phyloP scores from a whole-genome alignment of 441 rosid species.

The Euphorbia schlechtendalii region DNA sequence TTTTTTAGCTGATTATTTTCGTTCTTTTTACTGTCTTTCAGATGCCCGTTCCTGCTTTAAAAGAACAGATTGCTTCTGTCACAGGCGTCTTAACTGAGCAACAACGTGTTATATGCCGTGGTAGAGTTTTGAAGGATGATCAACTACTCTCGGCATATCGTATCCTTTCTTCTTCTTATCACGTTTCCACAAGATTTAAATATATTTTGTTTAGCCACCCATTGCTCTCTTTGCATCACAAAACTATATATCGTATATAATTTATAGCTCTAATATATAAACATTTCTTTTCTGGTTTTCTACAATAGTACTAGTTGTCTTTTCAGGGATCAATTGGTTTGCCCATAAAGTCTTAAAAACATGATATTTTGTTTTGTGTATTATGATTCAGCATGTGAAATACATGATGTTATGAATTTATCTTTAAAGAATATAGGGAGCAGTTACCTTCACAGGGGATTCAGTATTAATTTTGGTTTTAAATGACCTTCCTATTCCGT shows the following conservation, averaged over 20 bases:
- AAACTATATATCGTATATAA: too few relatives aligned
- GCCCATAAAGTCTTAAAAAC: background rate
- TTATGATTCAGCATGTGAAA: background rate
- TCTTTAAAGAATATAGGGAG: background rate
- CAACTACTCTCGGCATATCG: constrained; percentile 96
- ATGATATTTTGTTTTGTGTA: background rate
- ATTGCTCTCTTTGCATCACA: too few relatives aligned
- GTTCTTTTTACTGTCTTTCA: constrained; percentile 24
- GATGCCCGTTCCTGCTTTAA: constrained; percentile 93
- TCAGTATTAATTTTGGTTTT: background rate
- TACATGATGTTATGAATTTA: background rate
- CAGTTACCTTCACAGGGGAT: background rate
- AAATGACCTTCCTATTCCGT: background rate
- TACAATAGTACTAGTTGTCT: background rate
- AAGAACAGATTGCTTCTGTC: constrained; percentile 87
- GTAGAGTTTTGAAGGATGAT: constrained; percentile 89
- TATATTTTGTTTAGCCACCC: background rate
- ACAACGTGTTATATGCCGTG: constrained; percentile 91
- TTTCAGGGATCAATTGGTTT: background rate
- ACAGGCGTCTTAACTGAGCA: constrained; percentile 92
- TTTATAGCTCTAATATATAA: too few relatives aligned
- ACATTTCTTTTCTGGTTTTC: background rate
- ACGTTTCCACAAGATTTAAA: background rate
- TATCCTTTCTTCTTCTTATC: constrained; percentile 41
- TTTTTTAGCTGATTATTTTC: background rate